A percentile compares a stretch with the other conserved stretches of the same genome.
These are phyloP conservation scores for Sporothrix euskadiensis DNA, from an alignment of 2,329 filamentous ascomycete species.

Conservation along the genomic window DNA sequence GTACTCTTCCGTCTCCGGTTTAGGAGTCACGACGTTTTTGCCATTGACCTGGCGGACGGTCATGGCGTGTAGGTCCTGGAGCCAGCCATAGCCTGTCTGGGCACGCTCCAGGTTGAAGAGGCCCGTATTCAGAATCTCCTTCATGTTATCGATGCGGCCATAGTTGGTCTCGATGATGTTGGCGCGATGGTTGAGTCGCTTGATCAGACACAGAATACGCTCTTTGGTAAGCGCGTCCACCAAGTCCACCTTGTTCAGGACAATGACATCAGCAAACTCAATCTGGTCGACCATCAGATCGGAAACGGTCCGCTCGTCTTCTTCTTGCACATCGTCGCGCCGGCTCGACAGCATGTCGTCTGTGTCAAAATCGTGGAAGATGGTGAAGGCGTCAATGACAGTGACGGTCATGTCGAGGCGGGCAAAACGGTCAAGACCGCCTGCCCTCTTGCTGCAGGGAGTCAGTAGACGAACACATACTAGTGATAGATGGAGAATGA, in stretches of 20 bases:
- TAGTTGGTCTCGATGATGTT: slow-evolving; percentile 63
- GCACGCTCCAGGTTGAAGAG: slow-evolving; percentile 66
- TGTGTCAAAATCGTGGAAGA: slow-evolving; percentile 71
- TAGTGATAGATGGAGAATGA: too few species aligned
- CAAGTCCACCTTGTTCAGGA: slow-evolving; percentile 70
- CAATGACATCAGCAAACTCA: slow-evolving; percentile 72
- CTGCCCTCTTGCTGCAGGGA: slow-evolving; percentile 43
- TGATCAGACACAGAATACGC: slow-evolving; percentile 55
- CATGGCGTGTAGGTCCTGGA: slow-evolving; percentile 69
- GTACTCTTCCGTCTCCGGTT: slow-evolving; percentile 72
- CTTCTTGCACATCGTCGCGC: slow-evolving; percentile 60
- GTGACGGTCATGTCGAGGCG: slow-evolving; percentile 71
- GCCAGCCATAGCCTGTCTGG: slow-evolving; percentile 66
- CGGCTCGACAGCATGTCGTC: slow-evolving; percentile 66
- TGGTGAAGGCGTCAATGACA: slow-evolving; percentile 71
- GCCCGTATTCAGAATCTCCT: slow-evolving; percentile 64
- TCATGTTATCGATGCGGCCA: slow-evolving; percentile 58
- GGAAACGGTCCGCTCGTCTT: slow-evolving; percentile 72
- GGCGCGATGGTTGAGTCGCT: slow-evolving; percentile 65
- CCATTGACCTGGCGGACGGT: slow-evolving; percentile 55
- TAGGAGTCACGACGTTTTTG: slow-evolving; percentile 59
- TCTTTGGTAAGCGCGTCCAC: slow-evolving; percentile 46
- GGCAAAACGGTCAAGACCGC: slow-evolving; percentile 66
- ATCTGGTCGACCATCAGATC: slow-evolving; percentile 77
- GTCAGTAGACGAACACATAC: neutral